phyloP scores from a whole-genome alignment of 805 yeast genomes.

The Wickerhamia fluorescens region DNA sequence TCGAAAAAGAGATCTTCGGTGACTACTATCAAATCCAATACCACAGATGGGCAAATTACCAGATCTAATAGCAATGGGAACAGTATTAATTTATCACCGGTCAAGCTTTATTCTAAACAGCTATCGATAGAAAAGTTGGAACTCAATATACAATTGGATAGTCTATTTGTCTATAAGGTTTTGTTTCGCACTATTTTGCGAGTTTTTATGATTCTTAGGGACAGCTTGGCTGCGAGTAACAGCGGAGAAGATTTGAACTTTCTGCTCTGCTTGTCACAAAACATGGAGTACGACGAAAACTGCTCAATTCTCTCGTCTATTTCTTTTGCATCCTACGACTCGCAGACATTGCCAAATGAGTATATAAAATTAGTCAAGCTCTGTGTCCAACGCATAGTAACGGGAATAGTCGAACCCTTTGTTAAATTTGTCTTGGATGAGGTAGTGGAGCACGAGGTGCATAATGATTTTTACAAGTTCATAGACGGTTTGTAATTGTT shows the following conservation, averaged over 20 bases:
- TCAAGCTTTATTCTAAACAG: slow-evolving; percentile 32
- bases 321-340: slow-evolving; percentile 17
- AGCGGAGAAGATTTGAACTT: slow-evolving; percentile 3
- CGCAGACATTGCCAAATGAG: slow-evolving; percentile 23
- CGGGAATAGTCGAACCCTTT: slow-evolving; percentile 36
- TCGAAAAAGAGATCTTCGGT: too few species aligned
- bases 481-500: neutral
- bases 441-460: slow-evolving; percentile 24
- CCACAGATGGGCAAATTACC: too few species aligned
- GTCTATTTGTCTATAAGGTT: slow-evolving; percentile 30
- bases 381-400: slow-evolving; percentile 19
- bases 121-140: slow-evolving; percentile 38
- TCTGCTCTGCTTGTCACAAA: too few species aligned
- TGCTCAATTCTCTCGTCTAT: slow-evolving; percentile 31
- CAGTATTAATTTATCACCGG: slow-evolving; percentile 33
- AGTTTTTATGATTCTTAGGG: slow-evolving; percentile 19
- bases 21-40: too few species aligned
- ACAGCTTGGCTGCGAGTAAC: slow-evolving; percentile 13
- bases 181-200: slow-evolving; percentile 22
- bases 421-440: slow-evolving; percentile 19
- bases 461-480: slow-evolving; percentile 16
- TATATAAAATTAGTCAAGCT: slow-evolving; percentile 21
- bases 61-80: too few species aligned
- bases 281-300: too few species aligned
- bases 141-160: slow-evolving; percentile 34